These are phyloP conservation scores for Torulaspora microellipsoides DNA, from an alignment of 805 yeast genomes.

Conservation along the genomic window DNA sequence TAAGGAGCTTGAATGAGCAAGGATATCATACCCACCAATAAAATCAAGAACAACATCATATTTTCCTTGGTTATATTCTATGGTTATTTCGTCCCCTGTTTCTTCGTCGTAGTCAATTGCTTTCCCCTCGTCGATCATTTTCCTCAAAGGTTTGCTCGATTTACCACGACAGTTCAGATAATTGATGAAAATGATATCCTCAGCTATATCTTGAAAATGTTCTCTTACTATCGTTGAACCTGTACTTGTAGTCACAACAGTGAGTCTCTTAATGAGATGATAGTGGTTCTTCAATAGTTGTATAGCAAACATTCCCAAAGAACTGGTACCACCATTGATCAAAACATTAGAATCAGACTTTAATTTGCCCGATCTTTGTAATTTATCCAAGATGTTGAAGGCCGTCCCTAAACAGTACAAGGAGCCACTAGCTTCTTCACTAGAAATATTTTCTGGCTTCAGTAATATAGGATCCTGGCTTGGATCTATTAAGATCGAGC, in stretches of 20 bases:
- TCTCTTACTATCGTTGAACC: conserved; percentile 42
- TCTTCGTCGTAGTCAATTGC: conserved; percentile 32
- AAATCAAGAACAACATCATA: conserved; percentile 68
- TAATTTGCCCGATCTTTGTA: conserved; percentile 25
- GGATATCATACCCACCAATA: conserved; percentile 59
- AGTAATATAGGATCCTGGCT: conserved; percentile 43
- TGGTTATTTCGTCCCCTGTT: conserved; percentile 23
- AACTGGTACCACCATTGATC: conserved; percentile 72
- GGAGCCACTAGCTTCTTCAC: conserved; percentile 59
- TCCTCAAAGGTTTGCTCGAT: conserved; percentile 29
- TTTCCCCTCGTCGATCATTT: conserved; percentile 33
- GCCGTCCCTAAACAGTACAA: conserved; percentile 65
- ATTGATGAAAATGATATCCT: conserved; percentile 37
- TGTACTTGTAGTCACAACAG: conserved; percentile 52
- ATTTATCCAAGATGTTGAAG: conserved; percentile 37
- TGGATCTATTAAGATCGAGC: conserved; percentile 54
- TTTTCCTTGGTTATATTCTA: conserved; percentile 38
- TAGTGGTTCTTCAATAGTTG: conserved; percentile 54
- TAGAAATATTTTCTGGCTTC: conserved; percentile 45
- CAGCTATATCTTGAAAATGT: conserved; percentile 38
- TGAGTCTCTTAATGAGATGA: conserved; percentile 47
- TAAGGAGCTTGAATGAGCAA: conserved; percentile 39
- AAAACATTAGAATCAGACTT: conserved; percentile 48
- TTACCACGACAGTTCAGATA: conserved; percentile 34
- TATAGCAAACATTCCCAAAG: conserved; percentile 61